Evolutionary conservation across 2,329 filamentous ascomycete genomes (phyloP), one percentile per base, ranked within the genome.

Genomic region (Colletotrichum sp.): DNA sequence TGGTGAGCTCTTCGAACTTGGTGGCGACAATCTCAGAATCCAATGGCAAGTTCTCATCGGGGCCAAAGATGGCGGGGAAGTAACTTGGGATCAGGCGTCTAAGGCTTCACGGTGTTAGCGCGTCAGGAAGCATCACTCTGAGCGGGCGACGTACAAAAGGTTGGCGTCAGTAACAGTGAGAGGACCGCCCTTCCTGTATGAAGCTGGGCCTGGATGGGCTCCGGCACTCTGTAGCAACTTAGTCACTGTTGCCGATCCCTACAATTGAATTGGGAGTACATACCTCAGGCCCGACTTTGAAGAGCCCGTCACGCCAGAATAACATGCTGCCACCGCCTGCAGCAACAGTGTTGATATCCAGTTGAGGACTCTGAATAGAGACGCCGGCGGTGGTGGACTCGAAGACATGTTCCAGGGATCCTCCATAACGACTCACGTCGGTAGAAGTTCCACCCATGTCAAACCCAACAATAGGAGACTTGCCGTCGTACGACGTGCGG

Each of bases 311-410:
- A 72, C 90, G 90, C 88, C 92, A 95, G 81, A 92, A 92, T 0
- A 96, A 85, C 8, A 92, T 87, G 2, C 91, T 93, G 22, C 93
- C 93, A 74, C 94, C 94, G n/a, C 94, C 94, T 12, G 94, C 93
- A 19, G 84, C 85, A 12, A 94, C 93, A 3, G 93, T 94, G 82
- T 94, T 94, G 84, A 94, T 94, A 79, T 94, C 93, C 3, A 94
- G 87, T 52, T 79, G 77, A 11, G 78, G 78, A 4, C 64, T 75
- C 12, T 79, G 74, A 7, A 94, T 93, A 4, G 92, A 92, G 3
- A 94, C 91, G 32, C 92, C 94, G 1, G 94, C 94, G 0, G 93
- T 95, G 0, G 93, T 95, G 0, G 93, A 95, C 80, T 95, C 94
- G 77, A 95, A 95, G 0, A 86, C 81, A 69, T 87, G 85, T 27